These are phyloP conservation scores for Naganishia randhawae DNA, from an alignment of 768 basidiomycete genomes.

Conservation along the genomic window DNA sequence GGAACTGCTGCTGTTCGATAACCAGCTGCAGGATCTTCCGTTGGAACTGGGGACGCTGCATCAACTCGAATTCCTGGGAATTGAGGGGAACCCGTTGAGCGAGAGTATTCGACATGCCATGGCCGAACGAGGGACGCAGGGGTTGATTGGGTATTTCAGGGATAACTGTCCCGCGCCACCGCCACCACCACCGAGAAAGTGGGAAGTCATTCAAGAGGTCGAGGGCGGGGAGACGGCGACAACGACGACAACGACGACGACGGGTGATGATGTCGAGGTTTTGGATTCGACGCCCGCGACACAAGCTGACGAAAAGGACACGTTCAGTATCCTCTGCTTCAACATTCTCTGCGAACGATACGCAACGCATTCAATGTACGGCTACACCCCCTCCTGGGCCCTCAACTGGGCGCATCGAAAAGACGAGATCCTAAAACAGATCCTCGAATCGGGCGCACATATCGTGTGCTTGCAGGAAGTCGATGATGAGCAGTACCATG, in stretches of 20 bases:
- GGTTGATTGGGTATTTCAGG: conserved; percentile 82
- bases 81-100: conserved; percentile 96
- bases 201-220: conserved; percentile 58
- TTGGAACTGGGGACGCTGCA: conserved; percentile 83
- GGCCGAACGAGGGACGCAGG: conserved; percentile 90
- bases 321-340: conserved; percentile 77
- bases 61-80: conserved; percentile 84
- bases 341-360: conserved; percentile 91
- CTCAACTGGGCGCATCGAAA: conserved; percentile 92
- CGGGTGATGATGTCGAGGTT: conserved; percentile 19
- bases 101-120: conserved; percentile 69
- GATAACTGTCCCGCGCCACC: conserved; percentile 82
- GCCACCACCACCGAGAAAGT: conserved; percentile 73
- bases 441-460: conserved; percentile 75
- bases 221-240: conserved; percentile 55
- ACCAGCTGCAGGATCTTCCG: conserved; percentile 79
- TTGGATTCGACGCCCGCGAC: conserved; percentile 57
- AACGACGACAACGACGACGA: conserved; percentile 39
- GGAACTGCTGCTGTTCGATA: conserved; percentile 94
- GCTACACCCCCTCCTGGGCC: conserved; percentile 96
- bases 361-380: conserved; percentile 83
- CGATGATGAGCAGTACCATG: conserved; percentile 85
- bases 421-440: conserved; percentile 77
- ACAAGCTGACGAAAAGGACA: conserved; percentile 56
- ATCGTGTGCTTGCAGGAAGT: conserved; percentile 86